Evolutionary conservation across 148 eudicot species (phyloP).

Genomic region (Hydrangea macrophylla): DNA sequence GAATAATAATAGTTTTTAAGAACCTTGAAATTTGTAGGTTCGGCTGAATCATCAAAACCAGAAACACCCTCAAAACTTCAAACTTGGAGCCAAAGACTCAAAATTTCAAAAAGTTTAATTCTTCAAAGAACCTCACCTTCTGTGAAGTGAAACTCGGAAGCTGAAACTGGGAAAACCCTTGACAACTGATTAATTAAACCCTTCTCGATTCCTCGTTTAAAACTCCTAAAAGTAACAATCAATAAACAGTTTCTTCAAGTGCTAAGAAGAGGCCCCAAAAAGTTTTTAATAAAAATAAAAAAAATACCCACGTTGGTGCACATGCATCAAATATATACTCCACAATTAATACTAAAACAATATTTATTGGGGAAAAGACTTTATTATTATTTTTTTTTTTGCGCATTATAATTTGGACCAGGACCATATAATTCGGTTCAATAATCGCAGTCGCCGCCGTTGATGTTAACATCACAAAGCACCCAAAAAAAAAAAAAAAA

Average conservation of each 20-base stretch:
- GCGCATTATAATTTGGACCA: too few species aligned
- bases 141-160: neutral
- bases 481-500: too few species aligned
- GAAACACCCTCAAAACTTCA: neutral
- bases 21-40: constrained; percentile 2
- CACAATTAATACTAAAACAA: too few species aligned
- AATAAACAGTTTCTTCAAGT: neutral
- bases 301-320: constrained; percentile 7
- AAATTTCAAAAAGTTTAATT: neutral
- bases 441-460: constrained; percentile 19
- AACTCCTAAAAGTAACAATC: neutral
- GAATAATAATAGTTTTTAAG: too few species aligned
- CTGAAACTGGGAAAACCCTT: constrained; percentile 1
- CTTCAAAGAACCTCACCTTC: neutral
- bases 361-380: too few species aligned
- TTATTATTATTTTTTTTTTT: too few species aligned
- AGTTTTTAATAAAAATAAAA: too few species aligned
- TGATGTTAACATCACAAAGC: constrained; percentile 22
- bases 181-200: neutral
- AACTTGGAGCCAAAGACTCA: neutral
- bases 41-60: neutral
- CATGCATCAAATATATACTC: constrained; percentile 13
- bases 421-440: neutral
- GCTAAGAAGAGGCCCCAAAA: constrained; percentile 5
- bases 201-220: neutral